These are phyloP conservation scores for Hermanozyma aechmeae DNA, from an alignment of 805 yeast genomes.

Conservation along the genomic window DNA sequence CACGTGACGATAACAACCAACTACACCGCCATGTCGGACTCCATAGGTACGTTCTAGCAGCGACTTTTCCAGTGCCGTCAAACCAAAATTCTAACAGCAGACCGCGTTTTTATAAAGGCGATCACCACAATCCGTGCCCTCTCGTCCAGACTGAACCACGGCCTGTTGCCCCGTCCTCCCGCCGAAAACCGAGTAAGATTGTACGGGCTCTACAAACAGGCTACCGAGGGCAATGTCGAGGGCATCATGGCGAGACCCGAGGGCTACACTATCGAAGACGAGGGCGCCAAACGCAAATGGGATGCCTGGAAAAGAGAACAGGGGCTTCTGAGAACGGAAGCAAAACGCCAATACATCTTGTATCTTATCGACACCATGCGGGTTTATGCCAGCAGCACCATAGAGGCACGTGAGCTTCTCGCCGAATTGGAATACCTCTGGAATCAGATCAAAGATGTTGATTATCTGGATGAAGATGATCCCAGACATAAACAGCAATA, in stretches of 20 bases:
- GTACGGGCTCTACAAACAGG: conserved; percentile 81
- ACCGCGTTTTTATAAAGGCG: conserved; percentile 76
- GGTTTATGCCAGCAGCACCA: conserved; percentile 56
- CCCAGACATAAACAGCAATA: neutral
- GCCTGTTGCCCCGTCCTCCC: conserved; percentile 69
- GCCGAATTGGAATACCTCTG: conserved; percentile 63
- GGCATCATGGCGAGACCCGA: conserved; percentile 59
- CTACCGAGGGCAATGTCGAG: conserved; percentile 78
- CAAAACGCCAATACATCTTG: conserved; percentile 62
- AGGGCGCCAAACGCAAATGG: conserved; percentile 65
- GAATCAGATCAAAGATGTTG: conserved; percentile 57
- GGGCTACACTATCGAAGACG: conserved; percentile 53
- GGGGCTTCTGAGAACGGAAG: conserved; percentile 60
- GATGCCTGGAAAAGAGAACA: conserved; percentile 78
- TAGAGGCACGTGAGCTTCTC: conserved; percentile 56
- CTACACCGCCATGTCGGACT: conserved; percentile 45
- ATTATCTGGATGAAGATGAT: conserved; percentile 21
- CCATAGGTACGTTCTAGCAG: conserved; percentile 27
- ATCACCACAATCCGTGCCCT: conserved; percentile 69
- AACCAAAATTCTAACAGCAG: conserved; percentile 26
- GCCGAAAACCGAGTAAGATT: conserved; percentile 56
- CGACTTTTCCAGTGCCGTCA: neutral
- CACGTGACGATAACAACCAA: no score
- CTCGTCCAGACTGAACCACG: conserved; percentile 53
- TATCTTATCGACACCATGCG: conserved; percentile 66